Conservation (phyloP, 2,329 filamentous ascomycete genomes). For the Niveomyces coronatus region DNA sequence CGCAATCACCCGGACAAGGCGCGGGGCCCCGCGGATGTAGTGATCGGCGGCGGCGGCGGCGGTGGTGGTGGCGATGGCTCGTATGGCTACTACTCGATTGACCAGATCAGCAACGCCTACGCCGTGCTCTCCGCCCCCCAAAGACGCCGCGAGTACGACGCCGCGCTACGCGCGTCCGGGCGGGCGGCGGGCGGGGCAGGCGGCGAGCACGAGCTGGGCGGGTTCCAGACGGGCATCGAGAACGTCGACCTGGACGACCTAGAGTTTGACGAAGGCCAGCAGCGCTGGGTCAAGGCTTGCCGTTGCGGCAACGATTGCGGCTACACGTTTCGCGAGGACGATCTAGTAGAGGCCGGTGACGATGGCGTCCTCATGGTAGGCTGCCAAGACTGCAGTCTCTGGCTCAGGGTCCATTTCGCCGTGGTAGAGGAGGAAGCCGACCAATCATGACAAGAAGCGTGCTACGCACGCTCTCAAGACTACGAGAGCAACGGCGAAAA, state of each 20-base stretch:
- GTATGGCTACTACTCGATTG: slow-evolving; percentile 52
- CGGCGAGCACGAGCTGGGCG: slow-evolving; percentile 14
- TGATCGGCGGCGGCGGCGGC: not conserved
- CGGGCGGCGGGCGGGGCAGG: slow-evolving; percentile 9
- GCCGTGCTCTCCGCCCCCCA: slow-evolving; percentile 40
- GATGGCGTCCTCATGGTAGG: slow-evolving; percentile 53
- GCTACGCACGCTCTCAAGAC: no score
- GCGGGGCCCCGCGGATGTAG: slow-evolving; percentile 6
- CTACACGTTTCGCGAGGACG: slow-evolving; percentile 46
- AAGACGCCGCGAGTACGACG: slow-evolving; percentile 44
- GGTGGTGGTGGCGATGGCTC: no score
- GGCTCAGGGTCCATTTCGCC: slow-evolving; percentile 54
- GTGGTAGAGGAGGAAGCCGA: slow-evolving; percentile 31
- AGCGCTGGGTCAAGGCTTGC: slow-evolving; percentile 47
- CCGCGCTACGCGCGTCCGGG: slow-evolving; percentile 29
- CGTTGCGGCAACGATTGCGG: slow-evolving; percentile 54
- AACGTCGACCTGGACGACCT: slow-evolving; percentile 57
- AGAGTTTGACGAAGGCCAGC: slow-evolving; percentile 35
- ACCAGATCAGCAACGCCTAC: slow-evolving; percentile 54
- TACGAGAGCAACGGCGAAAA: no score
- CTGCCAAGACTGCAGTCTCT: slow-evolving; percentile 56
- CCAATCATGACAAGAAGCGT: slow-evolving; percentile 9
- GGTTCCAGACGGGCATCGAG: slow-evolving; percentile 50
- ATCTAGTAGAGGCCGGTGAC: slow-evolving; percentile 48
- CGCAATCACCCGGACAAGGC: slow-evolving; percentile 56